Evolutionary conservation across 305 asterid genomes (phyloP).

Genomic region (Fraxinus platypoda): DNA sequence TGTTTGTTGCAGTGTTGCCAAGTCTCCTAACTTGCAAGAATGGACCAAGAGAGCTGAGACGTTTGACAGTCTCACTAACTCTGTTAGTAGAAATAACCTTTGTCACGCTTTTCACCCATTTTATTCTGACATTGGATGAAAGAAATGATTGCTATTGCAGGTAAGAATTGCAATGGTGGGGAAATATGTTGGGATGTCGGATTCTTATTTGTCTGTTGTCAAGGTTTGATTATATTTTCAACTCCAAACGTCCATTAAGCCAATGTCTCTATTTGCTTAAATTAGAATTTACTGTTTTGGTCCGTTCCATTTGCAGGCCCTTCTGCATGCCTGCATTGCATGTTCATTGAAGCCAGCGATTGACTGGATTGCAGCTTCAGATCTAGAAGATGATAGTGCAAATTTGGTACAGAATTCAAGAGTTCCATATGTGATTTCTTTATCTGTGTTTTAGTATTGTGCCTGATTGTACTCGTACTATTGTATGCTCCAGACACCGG

Average conservation of each 20-base stretch:
- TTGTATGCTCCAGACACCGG: constrained; percentile 62
- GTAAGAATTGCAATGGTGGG: constrained; percentile 95
- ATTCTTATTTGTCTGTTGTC: constrained; percentile 89
- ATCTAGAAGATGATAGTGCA: constrained; percentile 85
- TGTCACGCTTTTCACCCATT: constrained; percentile 9
- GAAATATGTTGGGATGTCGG: constrained; percentile 89
- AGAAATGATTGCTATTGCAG: constrained; percentile 41
- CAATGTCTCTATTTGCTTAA: neutral
- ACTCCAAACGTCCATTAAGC: constrained; percentile 6
- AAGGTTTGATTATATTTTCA: constrained; percentile 49
- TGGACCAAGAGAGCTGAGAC: constrained; percentile 92
- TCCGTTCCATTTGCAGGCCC: constrained; percentile 60
- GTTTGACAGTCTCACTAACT: constrained; percentile 72
- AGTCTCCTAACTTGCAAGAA: constrained; percentile 66
- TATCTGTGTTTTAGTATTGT: constrained; percentile 9
- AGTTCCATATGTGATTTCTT: constrained; percentile 12
- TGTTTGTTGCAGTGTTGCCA: constrained; percentile 59
- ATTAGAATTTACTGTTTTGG: constrained; percentile 6
- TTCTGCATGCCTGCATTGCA: constrained; percentile 88
- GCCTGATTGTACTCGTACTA: constrained; percentile 12
- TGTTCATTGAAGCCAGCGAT: constrained; percentile 80
- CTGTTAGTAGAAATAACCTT: constrained; percentile 52
- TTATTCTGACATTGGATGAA: constrained; percentile 15
- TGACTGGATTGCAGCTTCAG: constrained; percentile 99
- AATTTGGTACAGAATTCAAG: constrained; percentile 41